Evolutionary conservation across 2,329 filamentous ascomycete genomes (phyloP), one percentile per base, ranked within the genome.

Genomic region (Colletotrichum salicis): DNA sequence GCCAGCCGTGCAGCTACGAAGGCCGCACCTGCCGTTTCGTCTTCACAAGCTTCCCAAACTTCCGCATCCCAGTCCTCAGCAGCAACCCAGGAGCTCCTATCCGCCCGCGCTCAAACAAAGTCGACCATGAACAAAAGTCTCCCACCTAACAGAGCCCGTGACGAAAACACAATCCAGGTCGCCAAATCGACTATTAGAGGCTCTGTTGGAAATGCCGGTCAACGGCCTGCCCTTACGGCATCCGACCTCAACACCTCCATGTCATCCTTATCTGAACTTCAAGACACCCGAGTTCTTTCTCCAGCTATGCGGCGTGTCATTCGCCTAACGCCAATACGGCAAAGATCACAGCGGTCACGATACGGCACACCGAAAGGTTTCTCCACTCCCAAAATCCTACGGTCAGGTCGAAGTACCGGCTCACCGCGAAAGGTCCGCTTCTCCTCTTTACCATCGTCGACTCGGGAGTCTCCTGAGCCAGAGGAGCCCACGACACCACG

Each of bases 251-350:
- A 54, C 13, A 56, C 59, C 13, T 72, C 65, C 13, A 58, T 52
- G 13, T 64, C 70, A n/a, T 72, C 70, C 13, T 52, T 64, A 41
- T 72, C 70, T 22, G 65, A 64, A 60, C 55, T 70, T 8, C 35
- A 33, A 35, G 59, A 55, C 19, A 60, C 54, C 5, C 29, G 65
- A 22, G 12, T 37, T 33, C 37, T 64, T 4, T 48, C 66, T 5
- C 11, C 60, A 48, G 37, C 70, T 3, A 19, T 55, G 13, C 37
- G 22, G 33, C 65, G 45, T 29, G 41, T 41, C 13, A 27, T 60
- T 11, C 35, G 55, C 8, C 45, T 24, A 33, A 70, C 65, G 19
- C 65, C 70, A n/a, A 22, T 45, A 45, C 45, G 60, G 13, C 41
- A 37, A 13, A 52, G 60, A 35, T 33, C n/a, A 48, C 41, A 48